Evolutionary conservation across 2,329 filamentous ascomycete species (phyloP).

Genomic region (Cladophialophora immunda): DNA sequence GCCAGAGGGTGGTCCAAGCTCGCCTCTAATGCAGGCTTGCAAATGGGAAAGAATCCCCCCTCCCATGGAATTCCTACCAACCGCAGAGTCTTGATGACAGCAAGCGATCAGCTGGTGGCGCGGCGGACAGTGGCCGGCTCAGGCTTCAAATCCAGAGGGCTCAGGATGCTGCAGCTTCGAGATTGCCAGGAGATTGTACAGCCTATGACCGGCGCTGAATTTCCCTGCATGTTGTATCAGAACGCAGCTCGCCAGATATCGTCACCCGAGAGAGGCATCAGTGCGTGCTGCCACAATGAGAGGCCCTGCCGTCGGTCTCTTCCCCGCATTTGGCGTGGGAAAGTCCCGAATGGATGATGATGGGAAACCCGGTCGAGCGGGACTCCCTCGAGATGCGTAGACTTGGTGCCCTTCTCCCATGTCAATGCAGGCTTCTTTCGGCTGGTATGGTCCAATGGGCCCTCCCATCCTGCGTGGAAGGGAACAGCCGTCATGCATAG

Average conservation of each 20-base stretch:
- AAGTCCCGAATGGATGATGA: background rate
- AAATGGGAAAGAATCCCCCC: background rate
- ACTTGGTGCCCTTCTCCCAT: background rate
- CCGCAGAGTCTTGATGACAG: background rate
- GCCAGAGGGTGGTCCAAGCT: background rate
- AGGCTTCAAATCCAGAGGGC: background rate
- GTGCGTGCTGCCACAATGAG: background rate
- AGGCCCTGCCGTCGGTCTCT: background rate
- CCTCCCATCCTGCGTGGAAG: background rate
- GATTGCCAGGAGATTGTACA: background rate
- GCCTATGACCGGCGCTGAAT: background rate
- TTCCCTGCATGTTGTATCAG: background rate
- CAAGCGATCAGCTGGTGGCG: background rate
- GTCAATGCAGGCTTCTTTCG: background rate
- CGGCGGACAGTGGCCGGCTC: background rate
- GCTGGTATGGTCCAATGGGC: background rate
- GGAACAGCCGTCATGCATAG: background rate
- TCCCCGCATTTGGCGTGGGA: background rate
- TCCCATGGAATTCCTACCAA: background rate
- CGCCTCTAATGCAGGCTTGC: conserved; percentile 3
- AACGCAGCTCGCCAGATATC: background rate
- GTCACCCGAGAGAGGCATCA: background rate
- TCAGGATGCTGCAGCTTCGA: background rate
- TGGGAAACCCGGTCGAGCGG: background rate
- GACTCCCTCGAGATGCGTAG: background rate